These are phyloP conservation scores for Russula brevipes DNA, from an alignment of 768 basidiomycete genomes.

Conservation along the genomic window DNA sequence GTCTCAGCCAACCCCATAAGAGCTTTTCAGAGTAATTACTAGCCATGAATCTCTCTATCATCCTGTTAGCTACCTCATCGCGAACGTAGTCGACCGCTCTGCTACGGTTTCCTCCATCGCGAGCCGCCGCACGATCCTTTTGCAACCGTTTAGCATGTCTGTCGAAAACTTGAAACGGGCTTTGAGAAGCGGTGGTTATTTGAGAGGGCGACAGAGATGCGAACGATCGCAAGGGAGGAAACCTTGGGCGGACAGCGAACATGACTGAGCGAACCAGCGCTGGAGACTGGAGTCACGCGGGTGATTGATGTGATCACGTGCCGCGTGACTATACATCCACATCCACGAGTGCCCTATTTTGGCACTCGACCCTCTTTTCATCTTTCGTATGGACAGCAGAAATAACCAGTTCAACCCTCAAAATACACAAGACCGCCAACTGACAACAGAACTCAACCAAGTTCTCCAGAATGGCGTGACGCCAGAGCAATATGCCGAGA, in stretches of 20 bases:
- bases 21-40: constrained; percentile 23
- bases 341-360: too few species aligned
- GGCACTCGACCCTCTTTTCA: not conserved
- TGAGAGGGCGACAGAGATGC: constrained; percentile 47
- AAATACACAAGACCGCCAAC: not conserved
- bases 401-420: constrained; percentile 8
- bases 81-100: constrained; percentile 87
- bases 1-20: constrained; percentile 12
- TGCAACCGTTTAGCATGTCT: constrained; percentile 71
- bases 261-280: not conserved
- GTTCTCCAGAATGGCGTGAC: constrained; percentile 14
- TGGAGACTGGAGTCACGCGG: too few species aligned
- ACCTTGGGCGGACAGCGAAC: not conserved
- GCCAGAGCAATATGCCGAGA: constrained; percentile 19
- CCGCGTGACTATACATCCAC: too few species aligned
- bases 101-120: constrained; percentile 55
- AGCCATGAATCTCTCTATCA: constrained; percentile 89
- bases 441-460: not conserved
- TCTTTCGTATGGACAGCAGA: constrained; percentile 9
- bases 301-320: too few species aligned
- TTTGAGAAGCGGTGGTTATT: constrained; percentile 43
- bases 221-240: constrained; percentile 33
- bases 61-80: constrained; percentile 82
- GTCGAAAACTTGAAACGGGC: constrained; percentile 85
- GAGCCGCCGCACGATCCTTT: constrained; percentile 63